Evolutionary conservation across 2,329 filamentous ascomycete genomes (phyloP), one percentile per base, ranked within the genome.

Genomic region (Arthrobotrys megalospora): DNA sequence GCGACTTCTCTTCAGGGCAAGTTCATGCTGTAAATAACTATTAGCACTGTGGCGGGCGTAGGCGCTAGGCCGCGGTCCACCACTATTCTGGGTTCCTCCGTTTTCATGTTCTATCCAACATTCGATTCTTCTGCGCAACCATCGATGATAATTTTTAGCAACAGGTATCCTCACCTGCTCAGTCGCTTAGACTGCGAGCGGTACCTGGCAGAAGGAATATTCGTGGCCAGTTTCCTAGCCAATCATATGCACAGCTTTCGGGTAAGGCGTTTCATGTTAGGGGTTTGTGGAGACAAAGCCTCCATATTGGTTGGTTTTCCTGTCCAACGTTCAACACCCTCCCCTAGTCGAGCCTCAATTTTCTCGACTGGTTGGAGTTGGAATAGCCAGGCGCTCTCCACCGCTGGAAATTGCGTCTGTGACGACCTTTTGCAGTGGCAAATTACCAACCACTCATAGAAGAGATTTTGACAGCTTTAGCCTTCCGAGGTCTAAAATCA

Each of bases 191-290:
- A 41, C 36, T 55, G 60, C 45, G 48, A 67, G 45, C 55, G 52
- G 34, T 60, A 47, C 38, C 48, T 64, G 60, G 53, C 62, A 75
- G 55, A 63, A 68, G 36, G 34, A 43, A 45, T 6, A 16, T 45
- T 32, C 53, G 24, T 63, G 66, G 73, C 16, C 28, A 24, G 12
- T 68, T 45, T 58, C n/a, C 48, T 58, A 38, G 14, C 75, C 75
- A 78, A 78, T 78, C 67, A 78, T 11, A 66, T n/a, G 1, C n/a
- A 38, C 45, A 16, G n/a, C 4, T 32, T 53, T 60, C 75, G 67
- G 67, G 36, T 72, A 60, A 62, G 52, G 75, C 75, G 75, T 78
- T 71, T 78, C 75, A 78, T 24, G 45, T 78, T 62, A 68, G 65
- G 47, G 62, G 62, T 24, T 36, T 55, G 48, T 62, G 43, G 14